Evolutionary conservation across 371 early-diverging fungal species (phyloP).

Genomic region (Zopfochytrium polystomum): DNA sequence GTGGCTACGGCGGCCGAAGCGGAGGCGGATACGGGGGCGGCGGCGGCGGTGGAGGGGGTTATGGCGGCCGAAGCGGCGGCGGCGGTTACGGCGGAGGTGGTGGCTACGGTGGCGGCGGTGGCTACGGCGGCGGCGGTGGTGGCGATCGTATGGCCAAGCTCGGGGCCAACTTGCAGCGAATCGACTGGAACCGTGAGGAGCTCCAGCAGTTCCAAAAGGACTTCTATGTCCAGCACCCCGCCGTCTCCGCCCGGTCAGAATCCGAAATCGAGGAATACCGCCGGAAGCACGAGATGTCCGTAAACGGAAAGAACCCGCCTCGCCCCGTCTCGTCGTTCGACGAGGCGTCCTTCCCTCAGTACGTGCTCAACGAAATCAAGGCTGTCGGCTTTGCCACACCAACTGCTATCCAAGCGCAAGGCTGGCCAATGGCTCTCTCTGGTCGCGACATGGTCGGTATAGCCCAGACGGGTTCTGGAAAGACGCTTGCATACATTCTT

Average conservation of each 20-base stretch:
- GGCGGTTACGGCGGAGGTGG: too few species aligned
- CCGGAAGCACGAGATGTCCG: too few species aligned
- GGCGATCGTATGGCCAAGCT: constrained; percentile 44
- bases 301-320: constrained; percentile 57
- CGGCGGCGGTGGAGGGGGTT: too few species aligned
- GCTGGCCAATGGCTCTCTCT: too few species aligned
- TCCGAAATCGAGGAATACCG: constrained; percentile 51
- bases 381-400: constrained; percentile 86
- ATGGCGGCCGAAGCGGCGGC: too few species aligned
- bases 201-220: constrained; percentile 85
- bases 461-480: constrained; percentile 98
- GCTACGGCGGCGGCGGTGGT: too few species aligned
- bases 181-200: constrained; percentile 66
- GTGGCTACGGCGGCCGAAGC: constrained; percentile 23
- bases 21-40: too few species aligned
- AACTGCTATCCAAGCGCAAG: constrained; percentile 97
- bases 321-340: constrained; percentile 58
- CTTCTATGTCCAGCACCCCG: constrained; percentile 75
- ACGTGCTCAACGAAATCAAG: constrained; percentile 77
- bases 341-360: constrained; percentile 55
- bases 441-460: constrained; percentile 93
- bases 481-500: too few species aligned
- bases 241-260: too few species aligned
- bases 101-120: too few species aligned
- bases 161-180: constrained; percentile 57